A percentile compares a stretch with the other conserved stretches of the same genome.
Evolutionary conservation across 306 rosid species (phyloP).

Genomic region (Amphicarpaea edgeworthii): DNA sequence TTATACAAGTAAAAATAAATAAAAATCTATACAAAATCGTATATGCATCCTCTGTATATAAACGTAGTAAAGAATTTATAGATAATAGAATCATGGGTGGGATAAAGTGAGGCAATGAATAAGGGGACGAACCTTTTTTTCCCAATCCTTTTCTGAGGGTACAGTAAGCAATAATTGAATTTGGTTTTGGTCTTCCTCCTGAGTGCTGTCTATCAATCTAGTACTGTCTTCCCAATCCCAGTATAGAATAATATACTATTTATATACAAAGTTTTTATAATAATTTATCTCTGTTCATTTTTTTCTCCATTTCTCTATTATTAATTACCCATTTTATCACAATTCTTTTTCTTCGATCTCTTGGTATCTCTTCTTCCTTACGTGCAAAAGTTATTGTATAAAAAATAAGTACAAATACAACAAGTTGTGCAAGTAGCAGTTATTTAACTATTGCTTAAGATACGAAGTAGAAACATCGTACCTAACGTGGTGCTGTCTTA

Average conservation of each 20-base stretch:
- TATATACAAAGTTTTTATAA: background rate
- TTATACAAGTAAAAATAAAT: background rate
- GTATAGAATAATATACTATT: background rate
- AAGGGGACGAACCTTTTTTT: background rate
- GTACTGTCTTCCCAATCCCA: conserved; percentile 8
- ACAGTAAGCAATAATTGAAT: conserved; percentile 19
- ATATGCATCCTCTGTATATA: background rate
- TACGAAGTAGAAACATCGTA: conserved; percentile 4
- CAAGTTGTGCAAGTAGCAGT: background rate
- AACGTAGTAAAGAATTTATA: background rate
- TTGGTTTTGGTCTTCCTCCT: conserved; percentile 24
- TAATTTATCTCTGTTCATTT: background rate
- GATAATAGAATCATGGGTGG: conserved; percentile 2
- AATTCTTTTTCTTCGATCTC: background rate
- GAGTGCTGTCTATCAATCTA: conserved; percentile 30
- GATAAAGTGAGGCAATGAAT: conserved; percentile 21
- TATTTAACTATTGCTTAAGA: background rate
- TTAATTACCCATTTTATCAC: background rate
- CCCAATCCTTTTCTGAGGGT: background rate
- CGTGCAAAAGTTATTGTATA: background rate
- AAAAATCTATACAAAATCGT: background rate
- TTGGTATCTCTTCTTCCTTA: background rate
- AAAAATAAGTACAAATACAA: background rate
- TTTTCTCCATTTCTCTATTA: background rate
- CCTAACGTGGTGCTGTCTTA: conserved; percentile 1